Evolutionary conservation across 2,329 filamentous ascomycete genomes (phyloP).

Genomic region (Fusarium ambrosium): DNA sequence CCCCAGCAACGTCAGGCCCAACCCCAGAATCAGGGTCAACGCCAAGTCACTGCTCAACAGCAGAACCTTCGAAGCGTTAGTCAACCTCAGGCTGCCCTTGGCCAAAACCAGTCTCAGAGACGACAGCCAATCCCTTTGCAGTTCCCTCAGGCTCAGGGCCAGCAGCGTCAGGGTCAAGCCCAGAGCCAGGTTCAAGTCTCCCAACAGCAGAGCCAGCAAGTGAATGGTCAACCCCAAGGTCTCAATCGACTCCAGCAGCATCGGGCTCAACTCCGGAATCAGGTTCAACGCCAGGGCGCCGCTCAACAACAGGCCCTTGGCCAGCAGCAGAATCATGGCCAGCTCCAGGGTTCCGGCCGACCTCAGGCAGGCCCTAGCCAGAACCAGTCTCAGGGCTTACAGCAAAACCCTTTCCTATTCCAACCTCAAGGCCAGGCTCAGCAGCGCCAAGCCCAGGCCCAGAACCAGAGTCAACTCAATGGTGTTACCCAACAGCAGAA

Average conservation of each 20-base stretch:
- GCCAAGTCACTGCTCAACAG: not conserved
- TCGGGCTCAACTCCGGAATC: not conserved
- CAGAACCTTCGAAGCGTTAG: not conserved
- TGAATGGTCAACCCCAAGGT: not conserved
- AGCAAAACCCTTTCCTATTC: not conserved
- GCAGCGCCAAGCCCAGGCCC: not conserved
- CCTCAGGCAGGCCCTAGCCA: not conserved
- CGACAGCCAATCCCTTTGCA: too few relatives aligned
- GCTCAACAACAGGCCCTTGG: not conserved
- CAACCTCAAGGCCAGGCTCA: not conserved
- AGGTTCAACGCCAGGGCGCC: not conserved
- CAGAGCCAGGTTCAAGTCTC: too few relatives aligned
- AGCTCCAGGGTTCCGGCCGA: not conserved
- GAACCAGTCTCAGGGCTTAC: not conserved
- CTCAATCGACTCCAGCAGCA: not conserved
- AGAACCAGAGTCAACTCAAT: not conserved
- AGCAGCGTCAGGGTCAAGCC: too few relatives aligned
- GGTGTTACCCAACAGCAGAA: not conserved
- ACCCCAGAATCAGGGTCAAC: not conserved
- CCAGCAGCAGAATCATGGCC: not conserved
- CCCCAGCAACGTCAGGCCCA: not conserved
- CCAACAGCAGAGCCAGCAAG: not conserved
- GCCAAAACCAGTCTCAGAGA: too few relatives aligned
- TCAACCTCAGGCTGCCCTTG: too few relatives aligned
- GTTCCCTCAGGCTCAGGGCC: too few relatives aligned